Base-by-base conservation (phyloP, 1,284 basidiomycete species). In the Porogramme epimiltina region DNA sequence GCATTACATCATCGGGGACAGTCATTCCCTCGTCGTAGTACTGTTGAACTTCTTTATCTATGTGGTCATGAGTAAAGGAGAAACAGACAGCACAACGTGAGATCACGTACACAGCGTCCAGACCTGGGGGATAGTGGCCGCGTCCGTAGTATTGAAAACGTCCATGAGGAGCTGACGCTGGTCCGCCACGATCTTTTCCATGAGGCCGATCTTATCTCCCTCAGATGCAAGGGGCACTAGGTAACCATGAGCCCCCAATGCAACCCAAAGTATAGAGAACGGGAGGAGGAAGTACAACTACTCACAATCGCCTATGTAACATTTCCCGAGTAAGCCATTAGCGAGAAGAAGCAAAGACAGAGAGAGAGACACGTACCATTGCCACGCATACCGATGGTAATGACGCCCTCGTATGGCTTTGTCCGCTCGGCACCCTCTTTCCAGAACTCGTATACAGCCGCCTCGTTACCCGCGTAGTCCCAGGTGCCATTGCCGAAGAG, bases 311-410 rank as follows among this genome's bases (percentile, higher is more conserved):
- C 64, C 64, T 60, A 42, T 15, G 28, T 31, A 31, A 31, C 9
- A 20, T n/a, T 18, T 38, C 9, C 18, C 45, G 19, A 51, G 41
- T 18, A 25, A 3, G 9, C 19, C 5, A 42, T 20, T 23, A 40
- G 19, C 24, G 11, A 22, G n/a, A 18, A 24, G 28, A 15, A 31
- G 13, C 28, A 31, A 31, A 31, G 28, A n/a, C n/a, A n/a, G n/a
- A n/a, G 33, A 23, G 19, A 34, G 51, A 31, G 8, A 8, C 19
- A 53, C 65, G 82, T 79, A 49, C 84, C 84, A 45, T 77, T 76
- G 1, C 85, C 85, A 49, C 84, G 73, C 84, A 87, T 85, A 20
- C 85, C 84, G 26, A 88, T 62, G 0, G 85, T 86, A 62, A 74
- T 85, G 16, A 87, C 65, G 18, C 78, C 80, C 58, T 88, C 85